These are phyloP conservation scores for Medicago truncatula DNA, from an alignment of 306 rosid genomes.

Conservation along the genomic window MtrunA17r5.0-ANR NC_053044.1:39359001-39359500, in stretches of 20 bases:
- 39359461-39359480: background rate
- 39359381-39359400: background rate
- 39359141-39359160: conserved; percentile 45
- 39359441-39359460: background rate
- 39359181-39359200: conserved; percentile 12
- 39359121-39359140: conserved; percentile 94
- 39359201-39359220: conserved; percentile 12
- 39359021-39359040: conserved; percentile 2
- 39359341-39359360: conserved; percentile 51
- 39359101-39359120: conserved; percentile 96
- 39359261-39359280: conserved; percentile 80
- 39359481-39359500: conserved; percentile 2
- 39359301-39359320: conserved; percentile 86
- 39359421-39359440: background rate
- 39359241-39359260: conserved; percentile 65
- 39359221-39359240: background rate
- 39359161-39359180: conserved; percentile 18
- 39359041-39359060: conserved; percentile 50
- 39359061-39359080: conserved; percentile 79
- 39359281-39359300: conserved; percentile 70
- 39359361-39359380: background rate
- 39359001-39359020: background rate
- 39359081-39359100: conserved; percentile 87
- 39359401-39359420: background rate
- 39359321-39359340: conserved; percentile 78